Conservation (phyloP, 2,329 filamentous ascomycete species). For the Arthrinium puccinioides region DNA sequence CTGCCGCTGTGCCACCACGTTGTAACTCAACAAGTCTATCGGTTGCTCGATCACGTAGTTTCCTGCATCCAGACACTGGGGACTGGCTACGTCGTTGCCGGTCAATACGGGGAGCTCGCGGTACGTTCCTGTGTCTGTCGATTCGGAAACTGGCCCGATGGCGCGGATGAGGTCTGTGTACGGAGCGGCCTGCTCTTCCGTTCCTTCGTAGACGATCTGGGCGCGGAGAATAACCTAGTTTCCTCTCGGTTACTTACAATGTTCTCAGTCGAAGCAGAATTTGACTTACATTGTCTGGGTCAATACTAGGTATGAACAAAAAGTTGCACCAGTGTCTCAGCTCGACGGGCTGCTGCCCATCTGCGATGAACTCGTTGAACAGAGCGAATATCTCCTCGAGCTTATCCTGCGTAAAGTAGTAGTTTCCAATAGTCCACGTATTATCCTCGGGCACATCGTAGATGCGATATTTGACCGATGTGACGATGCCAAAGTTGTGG, state of each 20-base stretch:
- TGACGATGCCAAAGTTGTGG: constrained; percentile 35
- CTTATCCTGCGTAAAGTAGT: constrained; percentile 7
- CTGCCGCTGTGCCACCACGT: background rate
- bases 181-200: background rate
- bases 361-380: constrained; percentile 3
- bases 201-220: constrained; percentile 3
- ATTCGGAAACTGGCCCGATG: background rate
- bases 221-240: background rate
- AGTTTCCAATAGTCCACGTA: constrained; percentile 6
- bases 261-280: background rate
- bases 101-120: constrained; percentile 1
- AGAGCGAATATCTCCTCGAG: constrained; percentile 6
- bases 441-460: constrained; percentile 4
- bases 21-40: constrained; percentile 2
- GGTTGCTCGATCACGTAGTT: constrained; percentile 1
- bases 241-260: too few species aligned
- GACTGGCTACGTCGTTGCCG: background rate
- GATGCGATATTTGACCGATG: constrained; percentile 10
- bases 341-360: constrained; percentile 2
- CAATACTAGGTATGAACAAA: background rate
- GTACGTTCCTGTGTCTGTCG: background rate
- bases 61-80: background rate
- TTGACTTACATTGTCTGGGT: constrained; percentile 2
- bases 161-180: constrained; percentile 1
- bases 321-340: constrained; percentile 3